These are phyloP conservation scores for Teunomyces kruisii DNA, from an alignment of 805 yeast genomes.

Conservation along the genomic window DNA sequence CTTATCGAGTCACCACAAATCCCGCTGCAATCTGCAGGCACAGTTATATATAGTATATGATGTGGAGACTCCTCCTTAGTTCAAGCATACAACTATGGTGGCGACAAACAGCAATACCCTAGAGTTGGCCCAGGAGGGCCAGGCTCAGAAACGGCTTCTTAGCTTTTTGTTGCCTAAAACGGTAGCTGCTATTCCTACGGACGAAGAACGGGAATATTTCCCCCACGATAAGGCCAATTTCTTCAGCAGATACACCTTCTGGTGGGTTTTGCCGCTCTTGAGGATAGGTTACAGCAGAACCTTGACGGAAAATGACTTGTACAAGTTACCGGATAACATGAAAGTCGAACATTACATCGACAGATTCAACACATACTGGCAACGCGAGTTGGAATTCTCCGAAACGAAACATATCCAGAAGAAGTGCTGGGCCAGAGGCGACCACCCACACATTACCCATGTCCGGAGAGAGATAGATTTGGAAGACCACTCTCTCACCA, in stretches of 20 bases:
- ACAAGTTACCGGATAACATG: conserved; percentile 2
- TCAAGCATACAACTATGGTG: neutral
- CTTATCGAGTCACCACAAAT: too few relatives aligned
- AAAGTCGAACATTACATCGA: conserved; percentile 1
- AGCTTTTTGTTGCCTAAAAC: conserved; percentile 33
- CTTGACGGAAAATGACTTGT: conserved; percentile 6
- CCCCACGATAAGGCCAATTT: conserved; percentile 42
- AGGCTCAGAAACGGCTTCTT: conserved; percentile 32
- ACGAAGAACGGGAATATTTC: conserved; percentile 47
- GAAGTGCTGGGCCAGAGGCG: conserved; percentile 6
- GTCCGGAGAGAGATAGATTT: neutral
- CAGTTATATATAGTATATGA: too few relatives aligned
- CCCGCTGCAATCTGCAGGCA: too few relatives aligned
- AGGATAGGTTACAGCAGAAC: conserved; percentile 7
- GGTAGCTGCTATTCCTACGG: conserved; percentile 51
- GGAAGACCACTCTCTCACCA: neutral
- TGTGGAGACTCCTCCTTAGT: neutral
- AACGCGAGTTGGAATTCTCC: neutral
- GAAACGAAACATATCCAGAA: conserved; percentile 7
- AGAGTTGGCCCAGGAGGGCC: neutral
- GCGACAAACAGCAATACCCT: neutral
- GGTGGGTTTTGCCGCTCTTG: conserved; percentile 10
- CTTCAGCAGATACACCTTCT: conserved; percentile 18
- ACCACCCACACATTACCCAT: conserved; percentile 1
- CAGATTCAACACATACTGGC: neutral